Percentiles rank a stretch among this genome's conserved stretches.
Conservation (phyloP, 1,284 basidiomycete genomes). For the Trichosporon ovoides region DNA sequence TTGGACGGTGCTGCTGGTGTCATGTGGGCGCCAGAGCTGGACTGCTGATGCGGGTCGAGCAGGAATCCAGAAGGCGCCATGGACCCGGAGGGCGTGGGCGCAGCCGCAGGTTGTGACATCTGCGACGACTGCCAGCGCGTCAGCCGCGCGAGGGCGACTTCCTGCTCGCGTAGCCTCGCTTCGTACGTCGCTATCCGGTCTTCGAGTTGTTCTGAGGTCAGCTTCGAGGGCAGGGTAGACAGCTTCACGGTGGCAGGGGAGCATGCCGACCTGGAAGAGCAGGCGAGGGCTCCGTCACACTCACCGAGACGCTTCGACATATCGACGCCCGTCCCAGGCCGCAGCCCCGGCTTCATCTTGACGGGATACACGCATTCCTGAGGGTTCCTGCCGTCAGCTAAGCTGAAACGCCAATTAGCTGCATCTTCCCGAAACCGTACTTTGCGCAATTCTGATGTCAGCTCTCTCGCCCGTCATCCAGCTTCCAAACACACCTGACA, state of each 20-base stretch:
- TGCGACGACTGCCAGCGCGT: conserved; percentile 15
- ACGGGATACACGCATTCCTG: conserved; percentile 42
- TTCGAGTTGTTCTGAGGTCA: conserved; percentile 34
- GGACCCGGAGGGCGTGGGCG: not conserved
- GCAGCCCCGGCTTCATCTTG: conserved; percentile 47
- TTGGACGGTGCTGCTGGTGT: conserved; percentile 8
- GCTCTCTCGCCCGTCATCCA: not conserved
- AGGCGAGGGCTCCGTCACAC: conserved; percentile 12
- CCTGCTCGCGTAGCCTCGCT: conserved; percentile 31
- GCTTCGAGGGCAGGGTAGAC: no score
- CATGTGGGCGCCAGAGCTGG: not conserved
- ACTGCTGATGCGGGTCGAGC: no score
- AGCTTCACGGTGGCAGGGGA: no score
- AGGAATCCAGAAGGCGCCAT: no score
- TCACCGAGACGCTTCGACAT: conserved; percentile 43
- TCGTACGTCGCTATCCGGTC: conserved; percentile 34
- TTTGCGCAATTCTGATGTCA: conserved; percentile 38
- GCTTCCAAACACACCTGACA: conserved; percentile 32
- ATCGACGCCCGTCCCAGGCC: conserved; percentile 44
- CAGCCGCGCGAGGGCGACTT: conserved; percentile 28
- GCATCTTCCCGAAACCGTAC: conserved; percentile 15
- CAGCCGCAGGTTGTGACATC: not conserved
- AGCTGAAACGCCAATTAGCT: not conserved
- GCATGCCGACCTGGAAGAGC: not conserved
- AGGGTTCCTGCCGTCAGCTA: conserved; percentile 28